A percentile compares a stretch with the other conserved stretches of the same genome.
Conservation (phyloP, 2,329 filamentous ascomycete genomes). For the Aspergillus proliferans region DNA sequence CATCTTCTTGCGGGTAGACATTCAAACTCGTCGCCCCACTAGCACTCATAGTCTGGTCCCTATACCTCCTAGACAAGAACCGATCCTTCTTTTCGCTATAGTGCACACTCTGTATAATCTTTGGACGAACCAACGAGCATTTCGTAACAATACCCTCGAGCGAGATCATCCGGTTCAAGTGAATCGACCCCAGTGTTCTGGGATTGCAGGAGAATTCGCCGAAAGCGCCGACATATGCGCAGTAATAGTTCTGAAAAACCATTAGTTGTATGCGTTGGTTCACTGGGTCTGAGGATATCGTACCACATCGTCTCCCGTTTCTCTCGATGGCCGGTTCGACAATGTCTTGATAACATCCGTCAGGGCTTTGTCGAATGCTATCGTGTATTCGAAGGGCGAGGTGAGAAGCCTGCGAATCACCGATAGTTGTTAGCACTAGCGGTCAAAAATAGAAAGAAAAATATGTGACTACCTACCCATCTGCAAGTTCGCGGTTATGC, state of each 20-base stretch:
- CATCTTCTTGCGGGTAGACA: slow-evolving; percentile 90
- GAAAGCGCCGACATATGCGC: slow-evolving; percentile 94
- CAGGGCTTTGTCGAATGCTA: slow-evolving; percentile 84
- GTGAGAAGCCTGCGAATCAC: slow-evolving; percentile 55
- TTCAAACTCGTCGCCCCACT: slow-evolving; percentile 82
- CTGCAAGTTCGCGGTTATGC: slow-evolving; percentile 76
- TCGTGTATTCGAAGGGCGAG: slow-evolving; percentile 78
- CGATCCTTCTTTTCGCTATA: slow-evolving; percentile 82
- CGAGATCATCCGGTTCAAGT: slow-evolving; percentile 95
- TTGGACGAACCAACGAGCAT: slow-evolving; percentile 89
- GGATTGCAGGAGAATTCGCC: slow-evolving; percentile 93
- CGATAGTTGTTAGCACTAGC: background rate
- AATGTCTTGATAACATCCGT: slow-evolving; percentile 81
- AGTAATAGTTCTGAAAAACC: slow-evolving; percentile 63
- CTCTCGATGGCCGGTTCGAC: slow-evolving; percentile 66
- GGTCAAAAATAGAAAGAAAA: background rate
- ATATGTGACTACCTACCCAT: slow-evolving; percentile 42
- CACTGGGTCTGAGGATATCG: slow-evolving; percentile 9
- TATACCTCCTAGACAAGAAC: slow-evolving; percentile 85
- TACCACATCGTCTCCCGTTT: slow-evolving; percentile 69
- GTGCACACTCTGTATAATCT: slow-evolving; percentile 97
- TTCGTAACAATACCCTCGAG: slow-evolving; percentile 96
- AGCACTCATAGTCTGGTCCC: slow-evolving; percentile 92
- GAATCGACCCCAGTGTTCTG: slow-evolving; percentile 77
- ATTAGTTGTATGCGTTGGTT: slow-evolving; percentile 5